Evolutionary conservation across 2,329 filamentous ascomycete species (phyloP).

Genomic region (Cercospora nicotianae): DNA sequence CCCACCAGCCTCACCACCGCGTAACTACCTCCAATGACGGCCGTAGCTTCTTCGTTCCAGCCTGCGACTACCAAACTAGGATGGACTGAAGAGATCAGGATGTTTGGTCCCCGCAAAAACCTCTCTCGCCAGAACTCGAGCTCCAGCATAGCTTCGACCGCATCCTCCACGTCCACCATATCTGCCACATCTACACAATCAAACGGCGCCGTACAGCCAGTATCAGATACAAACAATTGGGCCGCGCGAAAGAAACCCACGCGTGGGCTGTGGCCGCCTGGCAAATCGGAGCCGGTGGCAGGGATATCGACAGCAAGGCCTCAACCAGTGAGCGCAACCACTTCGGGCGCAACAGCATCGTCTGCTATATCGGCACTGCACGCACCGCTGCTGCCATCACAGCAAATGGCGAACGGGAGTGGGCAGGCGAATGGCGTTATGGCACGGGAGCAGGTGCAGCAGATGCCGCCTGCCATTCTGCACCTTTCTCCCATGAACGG

Average conservation of each 20-base stretch:
- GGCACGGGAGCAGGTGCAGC: slow-evolving; percentile 49
- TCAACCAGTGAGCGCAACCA: slow-evolving; percentile 60
- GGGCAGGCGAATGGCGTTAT: slow-evolving; percentile 58
- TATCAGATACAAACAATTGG: slow-evolving; percentile 41
- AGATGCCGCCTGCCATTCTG: slow-evolving; percentile 69
- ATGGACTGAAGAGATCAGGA: slow-evolving; percentile 79
- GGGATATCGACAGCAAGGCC: slow-evolving; percentile 62
- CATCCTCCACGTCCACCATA: slow-evolving; percentile 67
- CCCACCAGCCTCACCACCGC: not conserved
- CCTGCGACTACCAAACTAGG: slow-evolving; percentile 50
- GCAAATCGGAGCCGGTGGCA: slow-evolving; percentile 65
- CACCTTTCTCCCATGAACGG: slow-evolving; percentile 89
- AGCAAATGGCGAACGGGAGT: slow-evolving; percentile 65
- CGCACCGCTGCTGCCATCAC: slow-evolving; percentile 64
- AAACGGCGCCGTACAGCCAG: slow-evolving; percentile 49
- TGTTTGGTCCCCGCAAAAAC: slow-evolving; percentile 76
- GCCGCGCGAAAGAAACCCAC: slow-evolving; percentile 52
- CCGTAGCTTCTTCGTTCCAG: slow-evolving; percentile 65
- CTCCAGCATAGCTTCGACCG: slow-evolving; percentile 70
- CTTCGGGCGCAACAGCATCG: slow-evolving; percentile 59
- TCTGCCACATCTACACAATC: slow-evolving; percentile 58
- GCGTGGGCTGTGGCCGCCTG: slow-evolving; percentile 62
- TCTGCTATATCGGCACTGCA: slow-evolving; percentile 65
- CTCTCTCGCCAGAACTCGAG: slow-evolving; percentile 87
- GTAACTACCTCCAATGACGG: slow-evolving; percentile 54